A percentile compares a stretch with the other conserved stretches of the same genome.
Conservation (phyloP, 1,139 yeast genomes). For the Saccharomyces hybrid region DNA sequence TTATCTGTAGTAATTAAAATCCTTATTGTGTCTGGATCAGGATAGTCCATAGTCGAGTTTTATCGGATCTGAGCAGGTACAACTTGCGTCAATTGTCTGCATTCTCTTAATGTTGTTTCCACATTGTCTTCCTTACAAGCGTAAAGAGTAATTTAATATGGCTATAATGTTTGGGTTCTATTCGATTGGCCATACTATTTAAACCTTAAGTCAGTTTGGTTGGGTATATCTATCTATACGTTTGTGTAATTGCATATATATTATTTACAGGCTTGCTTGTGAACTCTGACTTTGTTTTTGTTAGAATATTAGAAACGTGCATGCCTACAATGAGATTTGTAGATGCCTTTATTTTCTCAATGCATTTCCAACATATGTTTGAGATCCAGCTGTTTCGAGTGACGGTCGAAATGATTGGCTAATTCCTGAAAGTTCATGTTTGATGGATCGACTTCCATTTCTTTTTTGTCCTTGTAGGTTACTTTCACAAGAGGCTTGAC, state of each 20-base stretch:
- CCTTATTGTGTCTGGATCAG: conserved; percentile 52
- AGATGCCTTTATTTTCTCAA: conserved; percentile 5
- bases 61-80: background rate
- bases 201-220: background rate
- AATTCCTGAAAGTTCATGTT: conserved; percentile 46
- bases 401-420: conserved; percentile 52
- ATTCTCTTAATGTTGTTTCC: background rate
- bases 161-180: background rate
- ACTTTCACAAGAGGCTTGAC: conserved; percentile 60
- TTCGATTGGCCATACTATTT: background rate
- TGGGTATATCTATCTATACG: background rate
- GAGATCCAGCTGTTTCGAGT: conserved; percentile 61
- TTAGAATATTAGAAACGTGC: background rate
- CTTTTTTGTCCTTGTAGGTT: conserved; percentile 73
- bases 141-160: background rate
- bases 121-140: background rate
- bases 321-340: background rate
- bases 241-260: background rate
- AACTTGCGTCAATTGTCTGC: background rate
- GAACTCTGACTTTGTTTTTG: background rate
- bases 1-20: conserved; percentile 87
- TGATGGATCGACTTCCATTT: conserved; percentile 61
- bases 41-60: conserved; percentile 20
- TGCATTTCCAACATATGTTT: conserved; percentile 51
- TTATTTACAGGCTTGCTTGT: background rate